phyloP scores from a whole-genome alignment of 371 early-diverging fungal species.

The Mucor lusitanicus region DNA sequence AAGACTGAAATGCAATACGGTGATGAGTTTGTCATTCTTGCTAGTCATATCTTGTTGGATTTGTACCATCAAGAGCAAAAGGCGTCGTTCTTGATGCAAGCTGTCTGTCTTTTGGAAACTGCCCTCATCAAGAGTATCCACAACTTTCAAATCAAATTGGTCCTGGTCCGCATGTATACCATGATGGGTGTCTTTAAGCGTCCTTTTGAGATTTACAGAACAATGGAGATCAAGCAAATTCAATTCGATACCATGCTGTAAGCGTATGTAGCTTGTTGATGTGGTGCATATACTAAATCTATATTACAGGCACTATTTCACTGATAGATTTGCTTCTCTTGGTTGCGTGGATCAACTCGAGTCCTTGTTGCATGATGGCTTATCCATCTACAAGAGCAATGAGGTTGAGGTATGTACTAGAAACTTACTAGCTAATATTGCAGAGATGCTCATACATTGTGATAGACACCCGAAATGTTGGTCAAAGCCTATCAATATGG shows the following conservation, averaged over 20 bases:
- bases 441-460: background rate
- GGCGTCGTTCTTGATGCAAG: constrained; percentile 41
- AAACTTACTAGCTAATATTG: background rate
- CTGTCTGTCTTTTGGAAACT: constrained; percentile 71
- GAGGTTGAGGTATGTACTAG: constrained; percentile 56
- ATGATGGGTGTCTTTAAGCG: constrained; percentile 67
- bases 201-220: constrained; percentile 64
- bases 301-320: constrained; percentile 59
- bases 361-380: constrained; percentile 51
- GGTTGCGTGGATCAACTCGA: constrained; percentile 59
- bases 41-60: constrained; percentile 61
- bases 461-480: constrained; percentile 84
- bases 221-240: constrained; percentile 88
- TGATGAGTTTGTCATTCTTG: constrained; percentile 78
- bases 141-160: constrained; percentile 83
- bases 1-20: constrained; percentile 80
- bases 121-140: constrained; percentile 74
- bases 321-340: constrained; percentile 64
- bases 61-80: constrained; percentile 44
- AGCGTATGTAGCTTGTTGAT: background rate
- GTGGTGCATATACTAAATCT: background rate
- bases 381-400: constrained; percentile 78
- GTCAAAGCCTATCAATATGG: constrained; percentile 82
- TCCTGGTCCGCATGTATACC: constrained; percentile 78
- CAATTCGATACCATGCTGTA: constrained; percentile 87